These are phyloP conservation scores for Drechslerella coelobrocha DNA, from an alignment of 2,329 filamentous ascomycete species.

Conservation along the genomic window DNA sequence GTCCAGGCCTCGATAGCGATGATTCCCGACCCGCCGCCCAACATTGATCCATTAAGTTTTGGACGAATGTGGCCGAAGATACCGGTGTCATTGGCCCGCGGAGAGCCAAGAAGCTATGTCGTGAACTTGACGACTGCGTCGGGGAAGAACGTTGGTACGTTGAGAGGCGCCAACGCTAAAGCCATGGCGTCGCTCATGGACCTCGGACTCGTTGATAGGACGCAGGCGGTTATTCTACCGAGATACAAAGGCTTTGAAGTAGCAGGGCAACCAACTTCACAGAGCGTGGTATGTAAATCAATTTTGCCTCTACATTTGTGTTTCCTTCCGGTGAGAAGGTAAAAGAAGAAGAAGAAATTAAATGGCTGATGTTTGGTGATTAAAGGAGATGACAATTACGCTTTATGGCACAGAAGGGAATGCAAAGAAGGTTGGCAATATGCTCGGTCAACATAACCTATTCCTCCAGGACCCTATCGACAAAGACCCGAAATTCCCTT, in stretches of 20 bases:
- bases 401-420: conserved; percentile 44
- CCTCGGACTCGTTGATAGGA: conserved; percentile 40
- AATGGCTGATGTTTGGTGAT: not conserved
- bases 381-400: conserved; percentile 41
- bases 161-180: conserved; percentile 44
- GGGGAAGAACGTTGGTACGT: conserved; percentile 33
- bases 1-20: conserved; percentile 40
- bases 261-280: conserved; percentile 39
- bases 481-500: conserved; percentile 40
- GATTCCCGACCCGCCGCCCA: conserved; percentile 41
- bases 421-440: conserved; percentile 42
- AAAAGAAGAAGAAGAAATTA: not conserved
- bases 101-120: conserved; percentile 34
- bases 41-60: conserved; percentile 41
- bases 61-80: conserved; percentile 49
- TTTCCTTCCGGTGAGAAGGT: not conserved
- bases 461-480: conserved; percentile 43
- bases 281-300: conserved; percentile 28
- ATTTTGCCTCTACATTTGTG: not conserved
- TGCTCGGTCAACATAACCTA: conserved; percentile 41
- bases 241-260: conserved; percentile 48
- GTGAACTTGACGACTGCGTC: conserved; percentile 45
- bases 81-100: conserved; percentile 30
- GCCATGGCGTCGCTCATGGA: conserved; percentile 49
- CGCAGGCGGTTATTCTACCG: conserved; percentile 40